These are phyloP conservation scores for Nymphaea thermarum DNA, from an alignment of 164 flowering plant species.

Conservation along the genomic window DNA sequence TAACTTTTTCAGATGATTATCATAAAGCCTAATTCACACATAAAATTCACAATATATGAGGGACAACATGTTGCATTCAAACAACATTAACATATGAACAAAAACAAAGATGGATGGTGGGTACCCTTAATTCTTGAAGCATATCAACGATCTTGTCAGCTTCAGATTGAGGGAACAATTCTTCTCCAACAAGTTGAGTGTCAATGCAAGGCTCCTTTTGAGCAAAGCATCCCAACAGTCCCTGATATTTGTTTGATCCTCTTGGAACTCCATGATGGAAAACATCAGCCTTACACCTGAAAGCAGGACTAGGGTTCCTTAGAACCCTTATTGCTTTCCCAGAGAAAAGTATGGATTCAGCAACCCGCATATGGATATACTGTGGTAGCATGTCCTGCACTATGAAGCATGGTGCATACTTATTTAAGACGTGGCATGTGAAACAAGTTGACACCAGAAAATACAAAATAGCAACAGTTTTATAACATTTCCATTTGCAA, in stretches of 20 bases:
- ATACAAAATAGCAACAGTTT: no score
- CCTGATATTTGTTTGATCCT: conserved; percentile 40
- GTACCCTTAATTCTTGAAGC: conserved; percentile 82
- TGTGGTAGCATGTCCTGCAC: conserved; percentile 97
- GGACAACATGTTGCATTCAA: no score
- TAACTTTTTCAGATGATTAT: no score
- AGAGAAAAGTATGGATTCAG: conserved; percentile 88
- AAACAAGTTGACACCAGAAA: no score
- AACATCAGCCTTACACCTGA: conserved; percentile 32
- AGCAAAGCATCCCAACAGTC: conserved; percentile 27
- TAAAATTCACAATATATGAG: no score
- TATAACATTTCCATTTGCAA: neutral
- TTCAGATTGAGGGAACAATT: conserved; percentile 78
- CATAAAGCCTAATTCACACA: no score
- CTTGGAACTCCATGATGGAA: conserved; percentile 32
- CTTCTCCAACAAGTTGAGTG: conserved; percentile 40
- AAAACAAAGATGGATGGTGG: no score
- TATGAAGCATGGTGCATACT: conserved; percentile 1
- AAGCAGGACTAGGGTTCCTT: conserved; percentile 77
- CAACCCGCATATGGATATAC: conserved; percentile 84
- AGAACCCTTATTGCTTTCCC: conserved; percentile 94
- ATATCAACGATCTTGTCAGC: conserved; percentile 84
- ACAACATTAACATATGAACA: no score
- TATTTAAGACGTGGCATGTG: no score
- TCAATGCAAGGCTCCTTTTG: conserved; percentile 36